A percentile compares a stretch with the other conserved stretches of the same genome.
Evolutionary conservation across 2,329 filamentous ascomycete genomes (phyloP).

Genomic region (Catunica adiposa): DNA sequence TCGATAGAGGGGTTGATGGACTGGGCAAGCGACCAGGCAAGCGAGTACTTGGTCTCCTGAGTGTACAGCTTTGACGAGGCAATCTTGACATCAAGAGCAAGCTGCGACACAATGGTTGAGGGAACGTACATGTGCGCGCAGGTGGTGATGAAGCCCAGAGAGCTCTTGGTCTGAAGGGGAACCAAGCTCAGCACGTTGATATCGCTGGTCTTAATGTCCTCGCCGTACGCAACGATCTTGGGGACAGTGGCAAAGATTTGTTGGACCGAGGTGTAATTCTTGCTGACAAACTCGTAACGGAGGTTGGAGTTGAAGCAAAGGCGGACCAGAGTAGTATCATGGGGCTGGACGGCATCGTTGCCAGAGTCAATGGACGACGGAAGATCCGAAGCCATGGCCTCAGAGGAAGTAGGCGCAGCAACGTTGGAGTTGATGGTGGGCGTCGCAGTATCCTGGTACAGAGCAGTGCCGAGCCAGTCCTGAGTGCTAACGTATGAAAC

Average conservation of each 20-base stretch:
- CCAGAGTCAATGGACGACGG: slow-evolving; percentile 59
- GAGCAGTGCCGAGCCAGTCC: slow-evolving; percentile 14
- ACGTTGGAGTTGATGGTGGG: slow-evolving; percentile 14
- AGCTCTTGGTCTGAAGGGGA: slow-evolving; percentile 55
- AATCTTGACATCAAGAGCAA: slow-evolving; percentile 53
- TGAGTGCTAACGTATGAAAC: slow-evolving; percentile 12
- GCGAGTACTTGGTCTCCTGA: slow-evolving; percentile 34
- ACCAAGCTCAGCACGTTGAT: slow-evolving; percentile 54
- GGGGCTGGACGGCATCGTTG: slow-evolving; percentile 40
- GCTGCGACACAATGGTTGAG: slow-evolving; percentile 45
- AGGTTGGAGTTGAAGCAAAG: slow-evolving; percentile 67
- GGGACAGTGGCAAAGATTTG: slow-evolving; percentile 78
- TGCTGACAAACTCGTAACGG: slow-evolving; percentile 71
- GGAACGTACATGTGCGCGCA: slow-evolving; percentile 55
- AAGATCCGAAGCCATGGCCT: slow-evolving; percentile 46
- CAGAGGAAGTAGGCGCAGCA: slow-evolving; percentile 21
- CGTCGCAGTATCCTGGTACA: slow-evolving; percentile 14
- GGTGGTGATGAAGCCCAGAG: slow-evolving; percentile 67
- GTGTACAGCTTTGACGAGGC: slow-evolving; percentile 62
- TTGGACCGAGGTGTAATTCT: slow-evolving; percentile 51
- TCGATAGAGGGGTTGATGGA: slow-evolving; percentile 77
- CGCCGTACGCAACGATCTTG: slow-evolving; percentile 47
- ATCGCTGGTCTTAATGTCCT: slow-evolving; percentile 37
- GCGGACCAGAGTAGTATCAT: slow-evolving; percentile 57
- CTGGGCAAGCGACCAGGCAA: slow-evolving; percentile 56